Evolutionary conservation across 129 eudicot species (phyloP).

Genomic region (Heracleum sosnowskyi): DNA sequence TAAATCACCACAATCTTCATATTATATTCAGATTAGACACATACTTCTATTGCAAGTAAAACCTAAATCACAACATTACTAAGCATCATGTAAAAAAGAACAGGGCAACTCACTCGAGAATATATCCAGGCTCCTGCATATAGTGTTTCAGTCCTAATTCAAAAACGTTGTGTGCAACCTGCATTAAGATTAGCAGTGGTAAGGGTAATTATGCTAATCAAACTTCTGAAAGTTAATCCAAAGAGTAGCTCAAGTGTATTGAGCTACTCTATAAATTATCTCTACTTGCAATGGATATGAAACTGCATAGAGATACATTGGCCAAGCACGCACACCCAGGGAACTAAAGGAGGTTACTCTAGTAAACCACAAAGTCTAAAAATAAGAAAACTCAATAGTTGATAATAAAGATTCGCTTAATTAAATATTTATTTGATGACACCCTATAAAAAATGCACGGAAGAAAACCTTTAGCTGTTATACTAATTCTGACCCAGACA

Average conservation of each 20-base stretch:
- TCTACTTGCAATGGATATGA: background rate
- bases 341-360: background rate
- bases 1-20: background rate
- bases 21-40: background rate
- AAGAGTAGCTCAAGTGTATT: background rate
- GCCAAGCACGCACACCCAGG: background rate
- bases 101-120: slow-evolving; percentile 68
- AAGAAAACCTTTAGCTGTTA: background rate
- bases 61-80: background rate
- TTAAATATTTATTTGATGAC: background rate
- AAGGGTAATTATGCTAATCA: background rate
- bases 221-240: background rate
- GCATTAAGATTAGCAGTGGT: slow-evolving; percentile 19
- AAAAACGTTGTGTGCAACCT: slow-evolving; percentile 91
- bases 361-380: background rate
- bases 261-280: background rate
- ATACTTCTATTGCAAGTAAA: background rate
- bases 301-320: background rate
- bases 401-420: background rate
- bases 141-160: slow-evolving; percentile 90
- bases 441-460: background rate
- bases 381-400: background rate
- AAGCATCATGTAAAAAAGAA: background rate
- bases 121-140: slow-evolving; percentile 97
- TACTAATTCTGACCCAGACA: background rate